A percentile compares a stretch with the other conserved stretches of the same genome.
These are phyloP conservation scores for Scytalidium sp. DNA, from an alignment of 2,329 filamentous ascomycete genomes.

Conservation along the genomic window DNA sequence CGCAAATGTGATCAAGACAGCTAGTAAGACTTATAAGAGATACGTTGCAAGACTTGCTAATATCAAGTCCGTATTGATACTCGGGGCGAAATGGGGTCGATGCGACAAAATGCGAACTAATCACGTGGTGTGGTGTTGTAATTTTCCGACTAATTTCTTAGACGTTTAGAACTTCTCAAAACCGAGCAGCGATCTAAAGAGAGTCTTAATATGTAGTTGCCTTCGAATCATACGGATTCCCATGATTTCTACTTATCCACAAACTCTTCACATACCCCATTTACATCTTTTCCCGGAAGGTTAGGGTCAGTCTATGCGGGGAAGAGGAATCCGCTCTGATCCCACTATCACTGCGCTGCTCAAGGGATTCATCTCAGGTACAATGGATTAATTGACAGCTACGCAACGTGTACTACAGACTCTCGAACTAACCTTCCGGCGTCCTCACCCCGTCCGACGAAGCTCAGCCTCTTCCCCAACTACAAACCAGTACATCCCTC, in stretches of 20 bases:
- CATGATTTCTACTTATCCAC: no score
- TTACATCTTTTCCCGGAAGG: background rate
- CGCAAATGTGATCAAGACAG: conserved; percentile 7
- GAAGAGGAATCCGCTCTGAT: no score
- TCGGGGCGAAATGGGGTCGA: conserved; percentile 15
- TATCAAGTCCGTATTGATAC: conserved; percentile 17
- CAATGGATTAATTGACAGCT: background rate
- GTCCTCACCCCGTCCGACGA: background rate
- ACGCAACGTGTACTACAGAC: background rate
- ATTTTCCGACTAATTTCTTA: conserved; percentile 8
- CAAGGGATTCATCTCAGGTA: background rate
- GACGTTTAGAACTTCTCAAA: no score
- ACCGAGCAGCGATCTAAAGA: no score
- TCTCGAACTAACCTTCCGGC: background rate
- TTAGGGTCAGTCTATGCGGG: background rate
- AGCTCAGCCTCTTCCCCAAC: background rate
- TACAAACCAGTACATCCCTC: background rate
- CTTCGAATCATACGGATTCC: no score
- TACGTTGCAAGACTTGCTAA: conserved; percentile 22
- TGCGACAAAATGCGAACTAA: conserved; percentile 14
- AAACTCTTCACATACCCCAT: no score
- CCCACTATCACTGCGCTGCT: no score
- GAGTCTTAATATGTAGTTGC: no score
- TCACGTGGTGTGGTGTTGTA: conserved; percentile 18
- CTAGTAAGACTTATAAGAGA: conserved; percentile 15